Base-by-base conservation (phyloP, 1,284 basidiomycete genomes). In the Cystobasidium pallidum region DNA sequence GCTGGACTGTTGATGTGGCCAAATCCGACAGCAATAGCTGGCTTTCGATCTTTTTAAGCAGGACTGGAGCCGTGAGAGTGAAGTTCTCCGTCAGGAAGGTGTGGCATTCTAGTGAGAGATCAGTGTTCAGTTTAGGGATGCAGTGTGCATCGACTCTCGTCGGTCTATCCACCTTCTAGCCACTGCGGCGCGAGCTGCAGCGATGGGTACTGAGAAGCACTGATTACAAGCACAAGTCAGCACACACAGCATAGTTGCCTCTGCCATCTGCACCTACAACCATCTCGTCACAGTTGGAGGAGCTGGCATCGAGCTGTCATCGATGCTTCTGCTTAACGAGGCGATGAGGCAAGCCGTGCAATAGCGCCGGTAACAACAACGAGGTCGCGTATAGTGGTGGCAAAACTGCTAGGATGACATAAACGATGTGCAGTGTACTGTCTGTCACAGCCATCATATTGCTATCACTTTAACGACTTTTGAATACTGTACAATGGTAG, bases 1-100 rank as follows among this genome's bases (percentile, higher is more conserved):
- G 59, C 19, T 62, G 61, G 24, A 59, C 51, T 28, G 68, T 71
- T n/a, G 68, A 71, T 19, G 41, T 54, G 17, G 66, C 28, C 34
- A 74, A 39, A 51, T 70, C 61, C n/a, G 66, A 63, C 1, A 70
- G 39, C n/a, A 74, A 52, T 4, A 74, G 51, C 67, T 74, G 73
- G 19, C 43, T 55, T 41, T 74, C 67, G 24, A 74, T 54, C 47
- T 70, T 62, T 45, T 74, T 70, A 28, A 68, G 52, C 39, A 66
- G 45, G 21, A 43, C 61, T 8, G 58, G 36, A 43, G 66, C 66
- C 21, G 52, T 26, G 19, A 61, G 58, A 3, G 15, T 13, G 39
- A 63, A 51, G 32, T 47, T 62, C 13, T 49, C 47, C 24, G 41
- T 15, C 8, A 72, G 45, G 52, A 54, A 65, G 51, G 61, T 26